Conservation (phyloP, 2,329 filamentous ascomycete genomes). For the Verticillium klebahnii region DNA sequence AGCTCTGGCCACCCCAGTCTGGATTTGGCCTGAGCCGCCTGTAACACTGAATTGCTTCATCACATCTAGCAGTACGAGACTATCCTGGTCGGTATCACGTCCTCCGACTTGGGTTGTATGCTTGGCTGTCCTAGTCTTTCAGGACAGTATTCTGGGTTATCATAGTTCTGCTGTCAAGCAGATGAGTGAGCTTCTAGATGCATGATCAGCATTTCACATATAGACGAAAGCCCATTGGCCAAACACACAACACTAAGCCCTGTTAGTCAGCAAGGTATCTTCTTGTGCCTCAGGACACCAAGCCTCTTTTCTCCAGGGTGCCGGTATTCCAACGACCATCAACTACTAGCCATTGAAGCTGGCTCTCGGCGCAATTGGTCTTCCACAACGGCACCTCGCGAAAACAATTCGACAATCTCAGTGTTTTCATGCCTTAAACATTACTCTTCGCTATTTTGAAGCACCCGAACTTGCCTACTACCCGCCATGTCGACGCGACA, state of each 20-base stretch:
- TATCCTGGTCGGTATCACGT: too few relatives aligned
- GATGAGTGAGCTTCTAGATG: neutral
- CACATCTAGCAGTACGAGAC: too few relatives aligned
- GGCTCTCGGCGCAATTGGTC: neutral
- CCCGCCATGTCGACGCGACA: constrained; percentile 40
- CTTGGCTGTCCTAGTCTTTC: too few relatives aligned
- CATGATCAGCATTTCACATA: neutral
- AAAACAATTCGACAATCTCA: neutral
- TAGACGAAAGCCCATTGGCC: neutral
- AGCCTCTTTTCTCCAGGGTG: neutral
- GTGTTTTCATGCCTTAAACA: neutral
- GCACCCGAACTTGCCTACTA: neutral
- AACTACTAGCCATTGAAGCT: neutral
- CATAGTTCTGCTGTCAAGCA: too few relatives aligned
- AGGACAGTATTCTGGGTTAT: too few relatives aligned
- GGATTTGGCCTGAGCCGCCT: too few relatives aligned
- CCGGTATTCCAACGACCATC: neutral
- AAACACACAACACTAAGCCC: accelerated
- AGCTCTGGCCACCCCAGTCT: neutral
- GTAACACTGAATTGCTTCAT: neutral
- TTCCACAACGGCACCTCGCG: neutral
- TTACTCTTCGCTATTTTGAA: neutral
- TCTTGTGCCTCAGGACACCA: neutral
- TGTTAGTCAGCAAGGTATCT: neutral
- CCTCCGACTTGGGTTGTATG: too few relatives aligned